Conservation (phyloP, 2,329 filamentous ascomycete genomes). For the Neonectria magnoliae region DNA sequence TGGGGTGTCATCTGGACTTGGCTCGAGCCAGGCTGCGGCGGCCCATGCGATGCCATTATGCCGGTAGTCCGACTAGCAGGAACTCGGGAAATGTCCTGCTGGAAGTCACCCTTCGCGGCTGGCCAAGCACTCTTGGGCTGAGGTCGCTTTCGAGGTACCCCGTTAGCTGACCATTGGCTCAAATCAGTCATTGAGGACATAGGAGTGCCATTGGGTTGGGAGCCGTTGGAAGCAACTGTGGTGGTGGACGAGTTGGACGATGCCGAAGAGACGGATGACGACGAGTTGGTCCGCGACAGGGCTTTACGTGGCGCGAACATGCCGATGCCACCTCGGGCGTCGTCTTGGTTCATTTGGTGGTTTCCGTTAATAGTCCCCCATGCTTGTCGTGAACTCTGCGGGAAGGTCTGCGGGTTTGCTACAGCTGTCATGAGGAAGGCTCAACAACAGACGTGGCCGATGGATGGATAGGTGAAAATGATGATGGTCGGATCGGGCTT, state of each 20-base stretch:
- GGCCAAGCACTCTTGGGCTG: slow-evolving; percentile 63
- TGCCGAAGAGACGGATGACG: slow-evolving; percentile 88
- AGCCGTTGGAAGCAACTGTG: slow-evolving; percentile 70
- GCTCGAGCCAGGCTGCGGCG: slow-evolving; percentile 45
- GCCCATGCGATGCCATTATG: slow-evolving; percentile 47
- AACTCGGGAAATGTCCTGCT: slow-evolving; percentile 59
- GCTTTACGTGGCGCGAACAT: slow-evolving; percentile 92
- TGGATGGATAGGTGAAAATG: slow-evolving; percentile 33
- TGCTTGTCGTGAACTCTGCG: slow-evolving; percentile 71
- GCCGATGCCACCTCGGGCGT: slow-evolving; percentile 70
- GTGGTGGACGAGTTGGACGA: slow-evolving; percentile 72
- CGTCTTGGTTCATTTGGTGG: slow-evolving; percentile 82
- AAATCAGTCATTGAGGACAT: slow-evolving; percentile 58
- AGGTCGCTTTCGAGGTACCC: slow-evolving; percentile 61
- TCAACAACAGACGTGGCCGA: slow-evolving; percentile 36
- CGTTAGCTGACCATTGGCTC: slow-evolving; percentile 61
- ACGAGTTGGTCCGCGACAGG: slow-evolving; percentile 88
- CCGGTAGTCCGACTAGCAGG: slow-evolving; percentile 57
- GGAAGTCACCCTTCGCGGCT: slow-evolving; percentile 57
- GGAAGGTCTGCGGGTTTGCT: slow-evolving; percentile 71
- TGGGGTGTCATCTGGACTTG: slow-evolving; percentile 55
- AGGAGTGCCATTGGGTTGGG: slow-evolving; percentile 70
- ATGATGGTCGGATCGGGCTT: slow-evolving; percentile 32
- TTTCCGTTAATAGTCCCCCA: slow-evolving; percentile 69
- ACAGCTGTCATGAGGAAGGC: slow-evolving; percentile 72